Conservation (phyloP, 345 rosid species). For the Garcia nutans region DNA sequence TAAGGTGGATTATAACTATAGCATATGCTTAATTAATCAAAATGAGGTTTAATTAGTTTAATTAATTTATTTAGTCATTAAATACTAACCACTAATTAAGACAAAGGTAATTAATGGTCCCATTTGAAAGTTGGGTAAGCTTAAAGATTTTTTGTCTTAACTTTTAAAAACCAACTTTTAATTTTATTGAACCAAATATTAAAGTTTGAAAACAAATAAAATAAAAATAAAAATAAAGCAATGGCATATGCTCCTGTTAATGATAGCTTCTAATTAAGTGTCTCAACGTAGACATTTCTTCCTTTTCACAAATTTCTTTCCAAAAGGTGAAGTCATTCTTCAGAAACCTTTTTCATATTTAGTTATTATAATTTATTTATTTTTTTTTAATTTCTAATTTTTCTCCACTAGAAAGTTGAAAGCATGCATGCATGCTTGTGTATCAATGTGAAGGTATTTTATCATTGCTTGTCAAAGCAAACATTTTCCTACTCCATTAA, state of each 20-base stretch:
- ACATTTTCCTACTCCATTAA: conserved; percentile 34
- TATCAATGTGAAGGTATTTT: conserved; percentile 33
- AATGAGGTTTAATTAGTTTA: not conserved
- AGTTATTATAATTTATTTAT: conserved; percentile 2
- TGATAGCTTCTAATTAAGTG: conserved; percentile 25
- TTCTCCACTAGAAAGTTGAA: conserved; percentile 25
- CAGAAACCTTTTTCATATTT: conserved; percentile 14
- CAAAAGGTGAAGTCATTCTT: conserved; percentile 41
- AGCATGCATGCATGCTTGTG: conserved; percentile 29
- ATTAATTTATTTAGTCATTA: not conserved
- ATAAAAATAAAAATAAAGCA: no score
- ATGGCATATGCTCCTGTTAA: conserved; percentile 5
- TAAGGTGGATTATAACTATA: not conserved
- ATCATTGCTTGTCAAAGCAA: conserved; percentile 40
- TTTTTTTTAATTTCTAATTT: no score
- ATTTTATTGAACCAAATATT: conserved; percentile 32
- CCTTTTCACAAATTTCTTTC: conserved; percentile 29
- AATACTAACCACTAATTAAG: conserved; percentile 14
- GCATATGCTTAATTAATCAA: not conserved
- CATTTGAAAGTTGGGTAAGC: conserved; percentile 30
- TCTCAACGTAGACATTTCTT: conserved; percentile 39
- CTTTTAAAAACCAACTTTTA: conserved; percentile 47
- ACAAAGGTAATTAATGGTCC: conserved; percentile 25
- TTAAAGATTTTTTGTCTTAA: conserved; percentile 34
- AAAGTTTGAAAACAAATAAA: not conserved